These are phyloP conservation scores for Magnolia sinica DNA, from an alignment of 164 flowering plant genomes.

Conservation along the genomic window DNA sequence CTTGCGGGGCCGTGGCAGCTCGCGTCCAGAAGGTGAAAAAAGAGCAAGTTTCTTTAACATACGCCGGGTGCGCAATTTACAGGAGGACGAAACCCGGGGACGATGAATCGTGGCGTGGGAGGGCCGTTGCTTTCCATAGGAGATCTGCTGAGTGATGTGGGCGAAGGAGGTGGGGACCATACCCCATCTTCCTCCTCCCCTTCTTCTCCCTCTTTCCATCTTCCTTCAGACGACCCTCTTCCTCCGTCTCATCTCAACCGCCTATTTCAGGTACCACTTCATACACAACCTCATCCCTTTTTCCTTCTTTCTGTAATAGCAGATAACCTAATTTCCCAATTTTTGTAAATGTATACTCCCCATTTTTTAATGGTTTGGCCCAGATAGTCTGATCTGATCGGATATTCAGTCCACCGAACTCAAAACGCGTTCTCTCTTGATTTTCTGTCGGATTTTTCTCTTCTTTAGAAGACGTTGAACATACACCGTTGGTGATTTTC, in stretches of 20 bases:
- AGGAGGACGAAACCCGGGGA: neutral
- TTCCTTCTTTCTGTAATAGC: neutral
- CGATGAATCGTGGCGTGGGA: constrained; percentile 47
- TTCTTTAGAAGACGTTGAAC: too few relatives aligned
- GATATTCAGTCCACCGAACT: too few relatives aligned
- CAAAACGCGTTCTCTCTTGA: too few relatives aligned
- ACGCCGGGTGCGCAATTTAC: neutral
- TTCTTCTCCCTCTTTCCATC: constrained; percentile 10
- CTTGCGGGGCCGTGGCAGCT: too few relatives aligned
- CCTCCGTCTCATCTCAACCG: constrained; percentile 43
- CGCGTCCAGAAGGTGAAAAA: too few relatives aligned
- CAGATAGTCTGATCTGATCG: too few relatives aligned
- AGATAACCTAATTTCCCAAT: neutral
- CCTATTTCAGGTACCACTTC: constrained; percentile 51
- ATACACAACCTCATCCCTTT: neutral
- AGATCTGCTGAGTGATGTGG: constrained; percentile 71
- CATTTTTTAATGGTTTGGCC: too few relatives aligned
- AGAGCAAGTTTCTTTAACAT: too few relatives aligned
- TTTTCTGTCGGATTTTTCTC: too few relatives aligned
- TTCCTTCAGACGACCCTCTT: neutral
- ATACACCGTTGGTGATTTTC: too few relatives aligned
- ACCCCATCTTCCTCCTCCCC: constrained; percentile 14
- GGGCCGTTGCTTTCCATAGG: constrained; percentile 86
- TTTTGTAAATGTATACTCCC: neutral
- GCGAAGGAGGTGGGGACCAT: constrained; percentile 18